These are phyloP conservation scores for Coprinopsis strossmayeri DNA, from an alignment of 768 basidiomycete species.

Conservation along the genomic window DNA sequence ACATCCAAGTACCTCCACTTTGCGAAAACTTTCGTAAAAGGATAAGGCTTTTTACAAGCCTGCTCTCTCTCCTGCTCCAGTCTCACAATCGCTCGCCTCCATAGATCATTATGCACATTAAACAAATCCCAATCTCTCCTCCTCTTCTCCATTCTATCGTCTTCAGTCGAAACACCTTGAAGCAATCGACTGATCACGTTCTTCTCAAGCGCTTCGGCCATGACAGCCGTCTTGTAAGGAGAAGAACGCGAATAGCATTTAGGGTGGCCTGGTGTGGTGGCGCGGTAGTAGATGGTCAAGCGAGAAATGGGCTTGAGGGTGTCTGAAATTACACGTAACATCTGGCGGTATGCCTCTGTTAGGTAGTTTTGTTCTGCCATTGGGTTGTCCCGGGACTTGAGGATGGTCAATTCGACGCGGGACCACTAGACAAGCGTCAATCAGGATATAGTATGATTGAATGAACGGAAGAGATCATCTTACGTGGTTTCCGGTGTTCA, in stretches of 20 bases:
- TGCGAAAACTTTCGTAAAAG: background rate
- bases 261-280: constrained; percentile 13
- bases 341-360: constrained; percentile 22
- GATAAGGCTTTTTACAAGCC: background rate
- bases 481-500: constrained; percentile 24
- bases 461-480: background rate
- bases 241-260: constrained; percentile 7
- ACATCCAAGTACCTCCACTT: constrained; percentile 16
- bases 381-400: constrained; percentile 17
- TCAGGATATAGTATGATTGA: background rate
- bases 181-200: constrained; percentile 4
- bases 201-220: constrained; percentile 3
- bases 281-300: constrained; percentile 12
- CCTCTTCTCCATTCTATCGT: background rate
- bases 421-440: constrained; percentile 19
- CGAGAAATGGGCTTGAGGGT: constrained; percentile 4
- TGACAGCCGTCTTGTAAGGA: background rate
- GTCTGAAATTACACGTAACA: constrained; percentile 14
- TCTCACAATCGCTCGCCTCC: constrained; percentile 13
- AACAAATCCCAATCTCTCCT: constrained; percentile 17
- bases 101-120: constrained; percentile 13
- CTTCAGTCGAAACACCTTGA: background rate
- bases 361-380: constrained; percentile 21
- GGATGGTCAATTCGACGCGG: constrained; percentile 21
- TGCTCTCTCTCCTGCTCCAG: constrained; percentile 6